A percentile compares a stretch with the other conserved stretches of the same genome.
These are phyloP conservation scores for Aspergillus nomiae DNA, from an alignment of 2,329 filamentous ascomycete genomes.

Conservation along the genomic window DNA sequence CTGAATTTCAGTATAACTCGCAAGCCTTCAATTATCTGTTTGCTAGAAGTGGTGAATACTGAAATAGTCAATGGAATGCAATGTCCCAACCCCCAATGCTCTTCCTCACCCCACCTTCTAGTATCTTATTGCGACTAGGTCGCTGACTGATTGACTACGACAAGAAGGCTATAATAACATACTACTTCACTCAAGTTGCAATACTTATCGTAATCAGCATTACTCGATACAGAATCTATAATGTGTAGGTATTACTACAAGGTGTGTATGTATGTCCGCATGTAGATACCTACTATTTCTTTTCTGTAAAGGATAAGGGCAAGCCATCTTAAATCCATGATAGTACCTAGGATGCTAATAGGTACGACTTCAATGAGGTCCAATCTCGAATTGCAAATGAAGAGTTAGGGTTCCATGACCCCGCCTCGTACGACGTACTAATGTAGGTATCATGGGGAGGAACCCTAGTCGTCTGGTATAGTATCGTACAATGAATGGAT, in stretches of 20 bases:
- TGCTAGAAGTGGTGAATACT: not conserved
- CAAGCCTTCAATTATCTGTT: not conserved
- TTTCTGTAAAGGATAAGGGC: not conserved
- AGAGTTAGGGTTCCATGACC: not conserved
- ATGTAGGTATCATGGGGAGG: constrained; percentile 1
- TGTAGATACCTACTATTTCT: not conserved
- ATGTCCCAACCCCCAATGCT: not conserved
- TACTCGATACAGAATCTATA: not conserved
- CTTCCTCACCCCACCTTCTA: not conserved
- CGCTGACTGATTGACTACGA: not conserved
- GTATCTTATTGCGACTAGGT: too few species aligned
- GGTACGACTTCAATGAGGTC: not conserved
- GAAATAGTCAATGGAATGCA: not conserved
- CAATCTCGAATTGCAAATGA: not conserved
- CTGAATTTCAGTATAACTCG: not conserved
- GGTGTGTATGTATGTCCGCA: not conserved
- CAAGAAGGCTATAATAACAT: not conserved
- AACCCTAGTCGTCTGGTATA: not conserved
- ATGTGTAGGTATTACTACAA: not conserved
- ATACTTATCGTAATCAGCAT: not conserved
- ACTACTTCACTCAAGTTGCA: too few species aligned
- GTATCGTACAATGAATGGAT: constrained; percentile 6
- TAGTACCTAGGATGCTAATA: not conserved
- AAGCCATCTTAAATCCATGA: not conserved
- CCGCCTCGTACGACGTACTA: constrained; percentile 5